These are phyloP conservation scores for Fusarium concolor DNA, from an alignment of 2,329 filamentous ascomycete genomes.

Conservation along the genomic window DNA sequence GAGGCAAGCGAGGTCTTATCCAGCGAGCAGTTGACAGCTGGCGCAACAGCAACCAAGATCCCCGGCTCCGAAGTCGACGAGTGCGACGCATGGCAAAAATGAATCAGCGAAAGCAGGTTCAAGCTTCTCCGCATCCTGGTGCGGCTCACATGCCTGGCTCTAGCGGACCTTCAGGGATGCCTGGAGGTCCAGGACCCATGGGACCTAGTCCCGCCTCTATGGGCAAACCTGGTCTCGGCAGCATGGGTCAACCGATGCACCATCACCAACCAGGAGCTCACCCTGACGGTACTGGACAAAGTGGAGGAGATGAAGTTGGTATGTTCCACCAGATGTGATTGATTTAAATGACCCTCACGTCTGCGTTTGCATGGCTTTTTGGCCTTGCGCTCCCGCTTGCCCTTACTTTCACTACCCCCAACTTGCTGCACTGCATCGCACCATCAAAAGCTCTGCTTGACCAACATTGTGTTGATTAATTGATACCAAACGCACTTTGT, in stretches of 20 bases:
- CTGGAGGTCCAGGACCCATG: conserved; percentile 72
- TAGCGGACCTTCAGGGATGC: conserved; percentile 72
- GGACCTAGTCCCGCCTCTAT: conserved; percentile 66
- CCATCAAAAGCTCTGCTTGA: conserved; percentile 41
- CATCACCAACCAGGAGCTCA: conserved; percentile 67
- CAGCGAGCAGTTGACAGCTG: conserved; percentile 98
- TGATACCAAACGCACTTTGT: conserved; percentile 51
- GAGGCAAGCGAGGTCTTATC: conserved; percentile 94
- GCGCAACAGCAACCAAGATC: conserved; percentile 99
- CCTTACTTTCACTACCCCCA: conserved; percentile 32
- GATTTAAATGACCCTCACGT: conserved; percentile 46
- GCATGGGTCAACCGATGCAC: conserved; percentile 76
- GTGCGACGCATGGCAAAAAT: conserved; percentile 97
- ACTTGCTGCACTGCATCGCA: conserved; percentile 22
- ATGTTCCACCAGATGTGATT: conserved; percentile 96
- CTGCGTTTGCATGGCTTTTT: conserved; percentile 52
- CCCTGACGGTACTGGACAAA: conserved; percentile 67
- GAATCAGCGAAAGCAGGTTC: conserved; percentile 82
- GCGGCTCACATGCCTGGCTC: conserved; percentile 75
- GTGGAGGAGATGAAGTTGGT: conserved; percentile 89
- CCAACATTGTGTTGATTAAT: conserved; percentile 53
- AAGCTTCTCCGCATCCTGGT: conserved; percentile 66
- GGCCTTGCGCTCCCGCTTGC: conserved; percentile 37
- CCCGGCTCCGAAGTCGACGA: conserved; percentile 86
- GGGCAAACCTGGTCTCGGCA: conserved; percentile 73